Evolutionary conservation across 257 asterid species (phyloP).

Genomic region (Voacanga thouarsii): DNA sequence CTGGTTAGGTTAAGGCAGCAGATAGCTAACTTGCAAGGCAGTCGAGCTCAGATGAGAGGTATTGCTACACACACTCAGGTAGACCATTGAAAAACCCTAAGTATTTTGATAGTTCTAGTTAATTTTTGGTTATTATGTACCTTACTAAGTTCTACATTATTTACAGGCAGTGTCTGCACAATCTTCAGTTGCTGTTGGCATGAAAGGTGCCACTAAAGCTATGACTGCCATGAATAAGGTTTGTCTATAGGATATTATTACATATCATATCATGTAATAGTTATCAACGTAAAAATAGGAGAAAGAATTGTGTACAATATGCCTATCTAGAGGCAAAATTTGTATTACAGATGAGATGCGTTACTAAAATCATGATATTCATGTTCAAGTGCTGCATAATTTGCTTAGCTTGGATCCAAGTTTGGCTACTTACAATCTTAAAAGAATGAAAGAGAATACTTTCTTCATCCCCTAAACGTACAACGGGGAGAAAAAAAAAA

Average conservation of each 20-base stretch:
- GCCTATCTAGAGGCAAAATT: background rate
- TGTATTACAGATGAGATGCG: background rate
- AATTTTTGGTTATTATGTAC: background rate
- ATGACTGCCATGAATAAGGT: conserved; percentile 96
- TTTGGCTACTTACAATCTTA: background rate
- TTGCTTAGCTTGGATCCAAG: background rate
- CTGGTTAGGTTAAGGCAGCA: conserved; percentile 86
- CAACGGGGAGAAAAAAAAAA: background rate
- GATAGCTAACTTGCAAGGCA: conserved; percentile 82
- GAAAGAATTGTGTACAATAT: background rate
- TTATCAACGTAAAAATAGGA: no score
- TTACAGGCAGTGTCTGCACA: conserved; percentile 91
- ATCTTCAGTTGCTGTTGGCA: conserved; percentile 85
- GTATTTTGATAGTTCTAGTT: conserved; percentile 13
- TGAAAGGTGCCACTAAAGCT: conserved; percentile 94
- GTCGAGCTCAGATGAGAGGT: conserved; percentile 98
- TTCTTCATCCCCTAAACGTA: background rate
- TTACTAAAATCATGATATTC: background rate
- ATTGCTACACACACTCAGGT: conserved; percentile 94
- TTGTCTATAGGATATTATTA: conserved; percentile 1
- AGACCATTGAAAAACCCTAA: conserved; percentile 12
- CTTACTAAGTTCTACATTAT: conserved; percentile 12
- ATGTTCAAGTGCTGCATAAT: background rate
- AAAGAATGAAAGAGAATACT: background rate
- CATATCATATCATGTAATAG: background rate